Evolutionary conservation across 306 rosid species (phyloP).

Genomic region (Cyamopsis tetragonoloba): DNA sequence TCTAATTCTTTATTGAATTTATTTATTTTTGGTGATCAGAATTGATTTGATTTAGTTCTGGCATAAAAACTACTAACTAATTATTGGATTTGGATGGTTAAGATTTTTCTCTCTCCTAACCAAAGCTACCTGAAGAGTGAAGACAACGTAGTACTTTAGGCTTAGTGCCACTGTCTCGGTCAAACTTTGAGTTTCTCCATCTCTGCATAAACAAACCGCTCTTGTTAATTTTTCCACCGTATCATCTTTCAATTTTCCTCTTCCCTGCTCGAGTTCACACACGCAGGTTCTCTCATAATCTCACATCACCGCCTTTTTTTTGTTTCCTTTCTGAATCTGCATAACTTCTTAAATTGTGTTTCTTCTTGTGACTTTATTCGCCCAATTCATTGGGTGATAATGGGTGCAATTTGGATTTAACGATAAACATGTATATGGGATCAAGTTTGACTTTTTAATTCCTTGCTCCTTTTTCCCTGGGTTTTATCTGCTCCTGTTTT

Average conservation of each 20-base stretch:
- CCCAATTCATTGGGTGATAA: not conserved
- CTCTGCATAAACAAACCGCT: too few relatives aligned
- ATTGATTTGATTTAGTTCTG: too few relatives aligned
- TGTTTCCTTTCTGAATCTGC: not conserved
- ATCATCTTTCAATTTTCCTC: not conserved
- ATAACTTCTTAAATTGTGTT: not conserved
- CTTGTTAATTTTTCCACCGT: not conserved
- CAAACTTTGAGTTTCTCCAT: too few relatives aligned
- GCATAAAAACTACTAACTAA: too few relatives aligned
- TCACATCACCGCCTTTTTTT: not conserved
- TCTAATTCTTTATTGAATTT: too few relatives aligned
- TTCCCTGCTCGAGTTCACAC: not conserved
- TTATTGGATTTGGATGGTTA: too few relatives aligned
- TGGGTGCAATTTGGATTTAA: constrained; percentile 1
- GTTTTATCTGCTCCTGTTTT: not conserved
- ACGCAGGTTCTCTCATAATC: constrained; percentile 26
- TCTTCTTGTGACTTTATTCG: not conserved
- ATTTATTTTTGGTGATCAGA: too few relatives aligned
- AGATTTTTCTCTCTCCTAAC: too few relatives aligned
- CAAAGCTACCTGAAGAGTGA: too few relatives aligned
- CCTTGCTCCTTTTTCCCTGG: not conserved
- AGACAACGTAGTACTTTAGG: too few relatives aligned
- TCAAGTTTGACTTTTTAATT: not conserved
- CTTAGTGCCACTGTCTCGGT: not conserved
- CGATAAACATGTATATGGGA: not conserved